These are phyloP conservation scores for Neurospora sp. DNA, from an alignment of 495 filamentous ascomycete genomes.

Conservation along the genomic window DNA sequence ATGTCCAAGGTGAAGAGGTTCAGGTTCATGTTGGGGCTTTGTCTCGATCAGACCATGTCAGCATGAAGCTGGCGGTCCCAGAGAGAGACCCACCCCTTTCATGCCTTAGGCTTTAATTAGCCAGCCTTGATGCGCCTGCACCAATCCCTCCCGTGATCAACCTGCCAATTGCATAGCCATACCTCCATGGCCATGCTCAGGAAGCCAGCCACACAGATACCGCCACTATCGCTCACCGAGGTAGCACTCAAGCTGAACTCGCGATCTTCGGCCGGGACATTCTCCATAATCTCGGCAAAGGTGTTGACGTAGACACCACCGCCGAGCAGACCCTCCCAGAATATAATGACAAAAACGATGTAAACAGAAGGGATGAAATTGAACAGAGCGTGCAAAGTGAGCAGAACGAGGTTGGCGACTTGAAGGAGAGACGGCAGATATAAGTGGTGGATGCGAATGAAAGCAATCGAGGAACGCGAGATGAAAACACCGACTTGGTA, in stretches of 20 bases:
- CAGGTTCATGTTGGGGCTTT: neutral
- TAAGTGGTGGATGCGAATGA: conserved; percentile 67
- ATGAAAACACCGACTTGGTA: conserved; percentile 94
- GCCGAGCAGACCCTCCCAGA: conserved; percentile 91
- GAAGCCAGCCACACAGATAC: conserved; percentile 84
- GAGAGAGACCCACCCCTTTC: neutral
- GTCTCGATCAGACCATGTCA: neutral
- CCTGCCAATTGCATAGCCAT: conserved; percentile 72
- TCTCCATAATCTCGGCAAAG: conserved; percentile 83
- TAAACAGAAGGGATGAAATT: conserved; percentile 76
- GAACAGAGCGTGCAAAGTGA: conserved; percentile 66
- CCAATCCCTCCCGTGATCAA: conserved; percentile 63
- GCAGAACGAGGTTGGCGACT: conserved; percentile 60
- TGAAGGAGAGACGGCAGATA: conserved; percentile 83
- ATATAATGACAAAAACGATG: conserved; percentile 70
- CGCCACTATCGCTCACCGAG: conserved; percentile 83
- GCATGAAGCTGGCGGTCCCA: neutral
- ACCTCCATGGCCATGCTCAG: conserved; percentile 78
- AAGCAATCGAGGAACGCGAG: conserved; percentile 80
- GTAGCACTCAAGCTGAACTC: conserved; percentile 87
- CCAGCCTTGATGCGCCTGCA: conserved; percentile 44
- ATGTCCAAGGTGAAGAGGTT: neutral
- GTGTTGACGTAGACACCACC: conserved; percentile 92
- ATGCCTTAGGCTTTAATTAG: neutral
- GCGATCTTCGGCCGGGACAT: conserved; percentile 60